These are phyloP conservation scores for Yamadazyma aaseri DNA, from an alignment of 1,139 yeast genomes.

Conservation along the genomic window DNA sequence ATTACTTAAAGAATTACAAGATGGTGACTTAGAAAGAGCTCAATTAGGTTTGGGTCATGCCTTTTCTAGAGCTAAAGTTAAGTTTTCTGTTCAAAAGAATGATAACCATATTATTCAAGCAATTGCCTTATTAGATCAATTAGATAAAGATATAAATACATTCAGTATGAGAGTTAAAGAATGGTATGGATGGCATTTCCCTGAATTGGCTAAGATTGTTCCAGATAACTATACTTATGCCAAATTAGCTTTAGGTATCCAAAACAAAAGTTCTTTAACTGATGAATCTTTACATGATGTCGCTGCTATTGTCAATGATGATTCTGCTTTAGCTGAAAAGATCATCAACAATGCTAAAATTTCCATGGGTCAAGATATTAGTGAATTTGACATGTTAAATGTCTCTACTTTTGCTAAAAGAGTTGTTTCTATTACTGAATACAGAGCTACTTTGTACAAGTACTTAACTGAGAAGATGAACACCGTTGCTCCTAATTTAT, in stretches of 20 bases:
- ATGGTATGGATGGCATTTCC: constrained; percentile 99
- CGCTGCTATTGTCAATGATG: constrained; percentile 87
- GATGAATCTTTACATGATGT: constrained; percentile 87
- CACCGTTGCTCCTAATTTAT: constrained; percentile 96
- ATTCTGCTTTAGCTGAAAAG: constrained; percentile 90
- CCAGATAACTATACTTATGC: constrained; percentile 91
- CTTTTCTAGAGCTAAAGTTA: constrained; percentile 97
- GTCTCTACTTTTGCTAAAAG: constrained; percentile 89
- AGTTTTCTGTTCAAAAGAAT: constrained; percentile 97
- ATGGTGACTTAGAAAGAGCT: constrained; percentile 96
- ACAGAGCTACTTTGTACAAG: constrained; percentile 88
- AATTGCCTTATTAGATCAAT: constrained; percentile 92
- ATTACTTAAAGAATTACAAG: constrained; percentile 85
- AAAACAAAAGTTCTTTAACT: constrained; percentile 80
- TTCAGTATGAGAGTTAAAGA: constrained; percentile 98
- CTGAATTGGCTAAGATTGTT: constrained; percentile 96
- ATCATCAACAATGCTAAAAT: constrained; percentile 87
- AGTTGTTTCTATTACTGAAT: constrained; percentile 90
- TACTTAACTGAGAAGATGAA: constrained; percentile 93
- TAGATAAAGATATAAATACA: constrained; percentile 96
- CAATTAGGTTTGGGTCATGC: constrained; percentile 99
- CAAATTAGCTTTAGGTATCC: constrained; percentile 74
- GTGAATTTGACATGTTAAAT: constrained; percentile 82
- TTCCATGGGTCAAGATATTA: constrained; percentile 97
- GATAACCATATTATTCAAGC: constrained; percentile 99